These are phyloP conservation scores for Fistulinella cinereoalba DNA, from an alignment of 1,284 basidiomycete species.

Conservation along the genomic window DNA sequence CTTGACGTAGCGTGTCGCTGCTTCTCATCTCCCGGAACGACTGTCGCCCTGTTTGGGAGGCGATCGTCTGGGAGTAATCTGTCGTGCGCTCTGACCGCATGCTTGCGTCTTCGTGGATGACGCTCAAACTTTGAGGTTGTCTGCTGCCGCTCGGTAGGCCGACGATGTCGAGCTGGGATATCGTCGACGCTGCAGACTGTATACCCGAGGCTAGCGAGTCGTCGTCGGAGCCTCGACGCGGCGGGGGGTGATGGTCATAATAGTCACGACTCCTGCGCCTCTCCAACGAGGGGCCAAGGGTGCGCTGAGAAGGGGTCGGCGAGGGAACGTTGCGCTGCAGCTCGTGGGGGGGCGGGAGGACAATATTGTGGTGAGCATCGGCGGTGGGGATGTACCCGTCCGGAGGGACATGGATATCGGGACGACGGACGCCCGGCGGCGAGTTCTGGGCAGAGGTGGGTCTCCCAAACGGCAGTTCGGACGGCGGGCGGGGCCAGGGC, in stretches of 20 bases:
- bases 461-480: conserved; percentile 10
- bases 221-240: conserved; percentile 29
- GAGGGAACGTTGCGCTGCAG: conserved; percentile 27
- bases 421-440: conserved; percentile 7
- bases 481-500: conserved; percentile 18
- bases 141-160: conserved; percentile 29
- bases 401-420: conserved; percentile 21
- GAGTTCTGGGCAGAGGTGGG: conserved; percentile 23
- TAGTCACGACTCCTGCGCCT: conserved; percentile 24
- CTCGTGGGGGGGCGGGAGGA: conserved; percentile 33
- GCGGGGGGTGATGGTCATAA: conserved; percentile 21
- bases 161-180: conserved; percentile 43
- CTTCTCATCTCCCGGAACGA: conserved; percentile 17
- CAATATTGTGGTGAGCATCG: conserved; percentile 22
- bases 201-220: conserved; percentile 30
- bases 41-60: conserved; percentile 15
- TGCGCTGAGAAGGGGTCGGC: conserved; percentile 29
- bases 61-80: conserved; percentile 23
- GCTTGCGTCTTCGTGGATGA: conserved; percentile 41
- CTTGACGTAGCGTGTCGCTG: conserved; percentile 18
- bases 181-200: conserved; percentile 33
- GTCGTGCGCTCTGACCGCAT: conserved; percentile 28
- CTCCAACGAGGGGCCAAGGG: conserved; percentile 21
- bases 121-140: conserved; percentile 33
- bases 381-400: conserved; percentile 28